phyloP scores from a whole-genome alignment of 768 basidiomycete species.

The Mrakia frigida region DNA sequence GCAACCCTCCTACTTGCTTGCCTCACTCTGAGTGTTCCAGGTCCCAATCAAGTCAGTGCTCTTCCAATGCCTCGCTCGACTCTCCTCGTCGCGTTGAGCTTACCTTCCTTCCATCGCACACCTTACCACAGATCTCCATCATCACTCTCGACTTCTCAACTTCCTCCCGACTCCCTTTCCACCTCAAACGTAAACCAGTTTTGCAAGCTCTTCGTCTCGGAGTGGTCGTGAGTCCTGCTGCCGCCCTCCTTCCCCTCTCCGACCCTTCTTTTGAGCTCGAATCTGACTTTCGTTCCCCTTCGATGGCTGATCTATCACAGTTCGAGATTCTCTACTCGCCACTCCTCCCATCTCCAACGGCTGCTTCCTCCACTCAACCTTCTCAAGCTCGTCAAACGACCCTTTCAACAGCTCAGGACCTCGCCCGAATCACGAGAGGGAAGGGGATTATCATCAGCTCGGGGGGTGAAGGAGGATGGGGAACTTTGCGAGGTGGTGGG shows the following conservation, averaged over 20 bases:
- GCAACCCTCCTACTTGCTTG: constrained; percentile 71
- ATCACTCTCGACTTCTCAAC: constrained; percentile 24
- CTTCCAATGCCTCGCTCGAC: not conserved
- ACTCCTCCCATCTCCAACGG: constrained; percentile 21
- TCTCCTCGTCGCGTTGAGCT: not conserved
- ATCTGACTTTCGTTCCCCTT: not conserved
- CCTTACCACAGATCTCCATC: constrained; percentile 85
- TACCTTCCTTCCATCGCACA: constrained; percentile 65
- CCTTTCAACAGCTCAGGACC: constrained; percentile 25
- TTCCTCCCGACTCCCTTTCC: constrained; percentile 13
- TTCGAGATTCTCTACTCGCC: constrained; percentile 31
- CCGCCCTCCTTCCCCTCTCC: not conserved
- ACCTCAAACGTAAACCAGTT: constrained; percentile 30
- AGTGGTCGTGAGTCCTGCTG: constrained; percentile 63
- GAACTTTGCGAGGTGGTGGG: not conserved
- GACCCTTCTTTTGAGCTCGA: not conserved
- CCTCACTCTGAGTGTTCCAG: constrained; percentile 67
- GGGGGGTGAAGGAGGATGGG: constrained; percentile 20
- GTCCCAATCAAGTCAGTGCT: constrained; percentile 19
- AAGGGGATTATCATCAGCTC: constrained; percentile 28
- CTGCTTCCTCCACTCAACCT: not conserved
- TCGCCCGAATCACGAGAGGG: constrained; percentile 26
- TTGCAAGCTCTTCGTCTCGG: constrained; percentile 56
- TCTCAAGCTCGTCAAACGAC: constrained; percentile 23
- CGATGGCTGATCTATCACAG: not conserved